Evolutionary conservation across 1,284 basidiomycete genomes (phyloP).

Genomic region (Microbotryomycetes sp.): DNA sequence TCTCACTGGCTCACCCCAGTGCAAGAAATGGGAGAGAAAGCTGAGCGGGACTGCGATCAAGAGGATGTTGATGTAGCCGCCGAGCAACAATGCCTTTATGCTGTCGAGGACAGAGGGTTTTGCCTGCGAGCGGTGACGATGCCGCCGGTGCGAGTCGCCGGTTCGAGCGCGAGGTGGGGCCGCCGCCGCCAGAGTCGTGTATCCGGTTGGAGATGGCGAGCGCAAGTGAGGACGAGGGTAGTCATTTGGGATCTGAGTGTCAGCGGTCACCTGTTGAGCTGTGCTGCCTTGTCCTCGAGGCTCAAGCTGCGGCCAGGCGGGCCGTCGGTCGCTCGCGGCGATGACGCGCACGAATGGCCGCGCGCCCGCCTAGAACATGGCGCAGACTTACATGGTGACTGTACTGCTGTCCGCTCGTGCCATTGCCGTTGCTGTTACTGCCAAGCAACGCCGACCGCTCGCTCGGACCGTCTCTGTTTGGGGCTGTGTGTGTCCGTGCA

Average conservation of each 20-base stretch:
- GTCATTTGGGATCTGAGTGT: constrained; percentile 18
- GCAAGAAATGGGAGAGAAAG: constrained; percentile 50
- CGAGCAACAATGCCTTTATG: constrained; percentile 59
- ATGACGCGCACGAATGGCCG: background rate
- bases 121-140: background rate
- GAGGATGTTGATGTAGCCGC: constrained; percentile 67
- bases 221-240: constrained; percentile 15
- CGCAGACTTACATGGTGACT: constrained; percentile 12
- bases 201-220: background rate
- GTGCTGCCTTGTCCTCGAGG: background rate
- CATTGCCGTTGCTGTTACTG: background rate
- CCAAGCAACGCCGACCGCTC: constrained; percentile 16
- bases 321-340: background rate
- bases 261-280: background rate
- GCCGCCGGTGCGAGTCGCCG: constrained; percentile 4
- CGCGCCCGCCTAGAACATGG: background rate
- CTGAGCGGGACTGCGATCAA: constrained; percentile 69
- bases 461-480: background rate
- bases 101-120: constrained; percentile 45
- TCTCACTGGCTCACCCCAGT: constrained; percentile 32
- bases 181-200: background rate
- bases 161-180: background rate
- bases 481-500: background rate
- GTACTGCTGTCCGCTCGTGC: constrained; percentile 11
- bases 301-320: background rate